Percentiles rank a stretch among this genome's conserved stretches.
Evolutionary conservation across 2,329 filamentous ascomycete species (phyloP).

Genomic region (Colletotrichum euphorbiae): DNA sequence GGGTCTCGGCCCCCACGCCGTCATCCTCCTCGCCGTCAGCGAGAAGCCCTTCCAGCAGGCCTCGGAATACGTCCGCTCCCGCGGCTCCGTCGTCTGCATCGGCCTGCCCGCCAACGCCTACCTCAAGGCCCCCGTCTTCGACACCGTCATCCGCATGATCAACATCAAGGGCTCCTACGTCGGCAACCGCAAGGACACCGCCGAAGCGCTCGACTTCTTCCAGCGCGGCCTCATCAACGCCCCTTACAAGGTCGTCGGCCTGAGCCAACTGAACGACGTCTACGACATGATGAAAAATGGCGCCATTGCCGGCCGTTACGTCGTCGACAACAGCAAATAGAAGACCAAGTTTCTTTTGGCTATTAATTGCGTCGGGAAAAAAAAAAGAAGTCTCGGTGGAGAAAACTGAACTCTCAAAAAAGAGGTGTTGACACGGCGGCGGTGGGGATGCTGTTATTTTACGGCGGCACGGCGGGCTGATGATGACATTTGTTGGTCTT

Average conservation of each 20-base stretch:
- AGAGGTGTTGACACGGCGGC: slow-evolving; percentile 10
- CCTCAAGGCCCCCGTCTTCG: slow-evolving; percentile 87
- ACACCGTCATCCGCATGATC: slow-evolving; percentile 90
- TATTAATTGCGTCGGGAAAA: no score
- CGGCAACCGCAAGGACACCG: slow-evolving; percentile 88
- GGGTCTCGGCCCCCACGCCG: slow-evolving; percentile 87
- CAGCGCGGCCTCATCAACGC: slow-evolving; percentile 84
- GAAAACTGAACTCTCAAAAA: slow-evolving; percentile 19
- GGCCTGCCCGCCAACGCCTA: slow-evolving; percentile 85
- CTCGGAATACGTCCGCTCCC: slow-evolving; percentile 84
- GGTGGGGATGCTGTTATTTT: slow-evolving; percentile 12
- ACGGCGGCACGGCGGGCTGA: not conserved
- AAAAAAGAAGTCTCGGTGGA: not conserved
- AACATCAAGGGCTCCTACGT: slow-evolving; percentile 94
- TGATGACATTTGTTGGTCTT: slow-evolving; percentile 4
- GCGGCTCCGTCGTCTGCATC: slow-evolving; percentile 87
- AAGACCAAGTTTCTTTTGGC: not conserved
- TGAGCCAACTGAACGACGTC: slow-evolving; percentile 83
- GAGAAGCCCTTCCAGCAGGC: slow-evolving; percentile 98
- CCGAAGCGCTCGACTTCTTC: slow-evolving; percentile 93
- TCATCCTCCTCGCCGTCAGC: slow-evolving; percentile 84
- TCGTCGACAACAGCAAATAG: slow-evolving; percentile 78
- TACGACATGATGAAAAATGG: slow-evolving; percentile 79
- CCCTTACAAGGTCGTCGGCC: slow-evolving; percentile 86
- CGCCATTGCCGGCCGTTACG: slow-evolving; percentile 82